Evolutionary conservation across 2,329 filamentous ascomycete genomes (phyloP).

Genomic region (Sclerotinia borealis): DNA sequence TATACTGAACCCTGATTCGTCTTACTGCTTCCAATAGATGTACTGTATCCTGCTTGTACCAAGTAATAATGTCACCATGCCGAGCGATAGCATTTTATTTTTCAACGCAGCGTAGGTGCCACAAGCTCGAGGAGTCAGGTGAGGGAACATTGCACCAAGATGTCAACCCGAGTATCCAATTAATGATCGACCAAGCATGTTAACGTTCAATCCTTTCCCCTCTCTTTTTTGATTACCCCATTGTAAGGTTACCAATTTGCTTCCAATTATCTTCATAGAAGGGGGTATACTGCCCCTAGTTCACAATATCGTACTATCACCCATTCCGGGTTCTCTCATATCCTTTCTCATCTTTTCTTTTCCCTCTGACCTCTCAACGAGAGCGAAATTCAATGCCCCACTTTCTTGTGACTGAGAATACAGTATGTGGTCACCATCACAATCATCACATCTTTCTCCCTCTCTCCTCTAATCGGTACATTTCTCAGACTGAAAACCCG

Average conservation of each 20-base stretch:
- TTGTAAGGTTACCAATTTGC: constrained; percentile 2
- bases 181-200: constrained; percentile 8
- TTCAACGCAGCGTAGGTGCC: too few species aligned
- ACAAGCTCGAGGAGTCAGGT: constrained; percentile 2
- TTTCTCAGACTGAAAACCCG: not conserved
- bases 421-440: constrained; percentile 11
- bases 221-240: constrained; percentile 5
- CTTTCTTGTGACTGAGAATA: constrained; percentile 7
- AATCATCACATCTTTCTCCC: constrained; percentile 5
- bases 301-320: not conserved
- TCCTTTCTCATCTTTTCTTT: not conserved
- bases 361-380: not conserved
- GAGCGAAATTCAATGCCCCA: constrained; percentile 1
- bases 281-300: not conserved
- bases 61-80: not conserved
- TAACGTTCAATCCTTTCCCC: constrained; percentile 3
- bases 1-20: constrained; percentile 3
- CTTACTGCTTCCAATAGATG: constrained; percentile 3
- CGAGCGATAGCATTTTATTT: constrained; percentile 1
- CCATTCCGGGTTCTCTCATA: not conserved
- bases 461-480: not conserved
- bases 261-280: constrained; percentile 6
- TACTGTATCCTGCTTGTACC: not conserved
- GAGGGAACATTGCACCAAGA: constrained; percentile 5
- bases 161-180: constrained; percentile 5